Base-by-base conservation (phyloP, 2,329 filamentous ascomycete genomes). In the Epichloe typhina region DNA sequence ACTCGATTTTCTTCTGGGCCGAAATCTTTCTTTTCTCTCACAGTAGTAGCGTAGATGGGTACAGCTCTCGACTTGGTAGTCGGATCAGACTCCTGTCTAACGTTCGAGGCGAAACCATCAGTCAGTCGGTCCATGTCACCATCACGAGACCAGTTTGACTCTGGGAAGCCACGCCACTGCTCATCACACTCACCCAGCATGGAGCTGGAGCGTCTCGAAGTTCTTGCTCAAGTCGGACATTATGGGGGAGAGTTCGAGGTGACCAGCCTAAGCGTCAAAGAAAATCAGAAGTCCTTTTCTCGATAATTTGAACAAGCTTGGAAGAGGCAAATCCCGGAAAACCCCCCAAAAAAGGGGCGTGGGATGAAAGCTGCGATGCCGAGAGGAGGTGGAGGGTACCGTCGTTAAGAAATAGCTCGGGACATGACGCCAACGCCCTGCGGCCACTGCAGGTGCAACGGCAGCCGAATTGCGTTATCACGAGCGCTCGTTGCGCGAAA, bases 1-100 rank as follows among this genome's bases (percentile, higher is more conserved):
- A 5, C 11, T 21, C 17, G 3, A n/a, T n/a, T 37, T 37, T 21
- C 11, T 31, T 15, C 36, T n/a, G 36, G 12, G 36, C 5, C 36
- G 12, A 13, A 38, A n/a, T 38, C 13, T n/a, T 38, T 38, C 23
- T 15, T 37, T 15, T 39, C 17, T 39, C 50, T 51, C 56, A 79
- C 77, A n/a, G 84, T 91, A 5, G 90, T 90, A 13, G 91, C 89
- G 66, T 97, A 97, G 65, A 98, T 97, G 50, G 93, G 93, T 8
- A 96, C 89, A 45, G 91, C 93, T 61, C 93, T 82, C 26, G 93
- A 78, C 54, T 94, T 91, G 55, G 91, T 95, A 2, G 82, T 67
- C 26, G 86, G 71, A 65, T 97, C 93, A 23, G 87, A 82, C 61
- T 82, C 75, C 59, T 95, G 87, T 55, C 88, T 94, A 59, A 4